Evolutionary conservation across 192 early-diverging fungal genomes (phyloP).

Genomic region (Coemansia sp.): DNA sequence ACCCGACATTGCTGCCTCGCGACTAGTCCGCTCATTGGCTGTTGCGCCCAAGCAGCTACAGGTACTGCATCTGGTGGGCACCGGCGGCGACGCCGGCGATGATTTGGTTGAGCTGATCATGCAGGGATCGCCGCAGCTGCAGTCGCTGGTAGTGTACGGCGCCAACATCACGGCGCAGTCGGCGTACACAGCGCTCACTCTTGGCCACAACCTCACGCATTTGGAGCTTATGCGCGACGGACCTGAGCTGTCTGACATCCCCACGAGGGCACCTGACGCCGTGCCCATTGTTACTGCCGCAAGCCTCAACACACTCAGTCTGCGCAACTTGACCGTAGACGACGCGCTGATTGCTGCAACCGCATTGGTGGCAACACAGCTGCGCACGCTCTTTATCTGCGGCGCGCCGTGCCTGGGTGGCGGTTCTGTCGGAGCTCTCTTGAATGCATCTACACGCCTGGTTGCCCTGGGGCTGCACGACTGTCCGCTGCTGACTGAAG

Average conservation of each 20-base stretch:
- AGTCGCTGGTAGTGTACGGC: constrained; percentile 41
- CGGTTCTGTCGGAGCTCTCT: constrained; percentile 14
- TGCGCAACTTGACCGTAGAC: constrained; percentile 31
- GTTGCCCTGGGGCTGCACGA: constrained; percentile 34
- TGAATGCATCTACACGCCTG: constrained; percentile 19
- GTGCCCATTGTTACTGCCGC: constrained; percentile 16
- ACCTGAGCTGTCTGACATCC: constrained; percentile 8
- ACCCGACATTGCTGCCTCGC: constrained; percentile 22
- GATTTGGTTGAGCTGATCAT: constrained; percentile 24
- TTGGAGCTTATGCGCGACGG: constrained; percentile 38
- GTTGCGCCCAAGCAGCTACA: constrained; percentile 14
- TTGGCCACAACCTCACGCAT: constrained; percentile 16
- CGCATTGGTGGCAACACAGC: constrained; percentile 10
- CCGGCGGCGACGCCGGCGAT: constrained; percentile 23
- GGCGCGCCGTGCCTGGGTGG: constrained; percentile 25
- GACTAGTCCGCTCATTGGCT: constrained; percentile 15
- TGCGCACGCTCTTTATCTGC: constrained; percentile 39
- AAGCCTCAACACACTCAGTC: constrained; percentile 19
- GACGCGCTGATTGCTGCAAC: constrained; percentile 23
- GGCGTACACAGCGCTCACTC: constrained; percentile 10
- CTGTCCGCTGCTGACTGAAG: constrained; percentile 24
- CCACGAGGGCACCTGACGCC: background rate
- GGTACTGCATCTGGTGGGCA: constrained; percentile 37
- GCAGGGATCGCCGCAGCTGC: constrained; percentile 18
- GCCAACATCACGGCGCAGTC: constrained; percentile 26